phyloP scores from a whole-genome alignment of 345 rosid species.

The Aegle marmelos region DNA sequence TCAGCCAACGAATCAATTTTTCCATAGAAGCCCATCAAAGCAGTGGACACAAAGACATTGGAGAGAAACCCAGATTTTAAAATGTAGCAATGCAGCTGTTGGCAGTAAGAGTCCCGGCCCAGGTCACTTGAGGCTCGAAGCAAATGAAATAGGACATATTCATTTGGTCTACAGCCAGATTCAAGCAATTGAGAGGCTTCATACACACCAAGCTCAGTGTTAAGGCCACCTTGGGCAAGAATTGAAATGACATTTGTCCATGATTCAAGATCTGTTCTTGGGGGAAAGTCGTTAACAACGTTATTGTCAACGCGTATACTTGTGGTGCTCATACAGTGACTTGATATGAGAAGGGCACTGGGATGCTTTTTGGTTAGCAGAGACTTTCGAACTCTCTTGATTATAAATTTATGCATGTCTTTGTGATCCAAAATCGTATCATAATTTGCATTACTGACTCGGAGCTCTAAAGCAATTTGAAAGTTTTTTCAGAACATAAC shows the following conservation, averaged over 20 bases:
- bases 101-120: constrained; percentile 43
- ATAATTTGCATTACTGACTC: neutral
- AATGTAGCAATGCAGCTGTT: constrained; percentile 57
- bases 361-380: constrained; percentile 15
- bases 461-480: neutral
- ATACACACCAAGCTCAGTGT: constrained; percentile 22
- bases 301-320: neutral
- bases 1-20: constrained; percentile 28
- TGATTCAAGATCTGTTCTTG: neutral
- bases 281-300: neutral
- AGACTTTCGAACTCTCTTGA: constrained; percentile 7
- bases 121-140: constrained; percentile 51
- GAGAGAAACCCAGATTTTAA: constrained; percentile 59
- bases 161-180: constrained; percentile 33
- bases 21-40: constrained; percentile 49
- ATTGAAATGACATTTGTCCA: constrained; percentile 23
- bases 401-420: constrained; percentile 27
- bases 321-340: neutral
- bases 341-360: constrained; percentile 4
- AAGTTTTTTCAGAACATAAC: neutral
- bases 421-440: neutral
- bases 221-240: constrained; percentile 26
- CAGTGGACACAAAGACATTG: constrained; percentile 47
- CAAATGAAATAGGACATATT: constrained; percentile 42
- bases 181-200: constrained; percentile 32